A percentile compares a stretch with the other conserved stretches of the same genome.
phyloP scores from a whole-genome alignment of 768 basidiomycete genomes.

The Lepiota brunneoincarnata region DNA sequence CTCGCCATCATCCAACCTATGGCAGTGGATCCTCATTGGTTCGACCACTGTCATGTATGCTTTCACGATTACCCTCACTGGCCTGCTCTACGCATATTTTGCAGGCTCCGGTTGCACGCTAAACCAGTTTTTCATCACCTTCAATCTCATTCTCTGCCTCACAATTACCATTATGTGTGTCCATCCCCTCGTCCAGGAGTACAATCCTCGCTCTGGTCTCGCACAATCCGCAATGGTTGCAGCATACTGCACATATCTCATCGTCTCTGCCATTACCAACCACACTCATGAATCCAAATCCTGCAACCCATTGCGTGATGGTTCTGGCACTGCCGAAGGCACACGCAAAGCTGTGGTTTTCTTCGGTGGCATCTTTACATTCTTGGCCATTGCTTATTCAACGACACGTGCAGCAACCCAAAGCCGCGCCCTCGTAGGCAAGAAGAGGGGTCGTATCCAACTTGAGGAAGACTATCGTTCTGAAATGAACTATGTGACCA shows the following conservation, averaged over 20 bases:
- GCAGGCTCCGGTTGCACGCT: slow-evolving; percentile 81
- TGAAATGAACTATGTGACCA: slow-evolving; percentile 74
- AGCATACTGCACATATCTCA: slow-evolving; percentile 94
- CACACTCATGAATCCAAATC: slow-evolving; percentile 68
- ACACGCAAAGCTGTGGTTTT: slow-evolving; percentile 86
- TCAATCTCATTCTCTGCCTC: slow-evolving; percentile 83
- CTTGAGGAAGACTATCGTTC: slow-evolving; percentile 61
- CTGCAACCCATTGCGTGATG: slow-evolving; percentile 88
- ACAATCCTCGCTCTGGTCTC: slow-evolving; percentile 91
- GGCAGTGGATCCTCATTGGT: slow-evolving; percentile 95
- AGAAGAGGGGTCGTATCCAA: slow-evolving; percentile 61
- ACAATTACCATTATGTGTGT: slow-evolving; percentile 81
- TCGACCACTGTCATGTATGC: slow-evolving; percentile 90
- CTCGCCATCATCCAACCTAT: slow-evolving; percentile 68
- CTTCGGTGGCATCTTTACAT: slow-evolving; percentile 92
- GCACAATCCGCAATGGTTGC: slow-evolving; percentile 98
- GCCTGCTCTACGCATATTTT: slow-evolving; percentile 90
- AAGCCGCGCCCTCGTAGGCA: slow-evolving; percentile 85
- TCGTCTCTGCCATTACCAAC: slow-evolving; percentile 91
- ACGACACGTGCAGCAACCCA: slow-evolving; percentile 96
- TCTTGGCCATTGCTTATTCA: slow-evolving; percentile 97
- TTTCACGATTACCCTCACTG: slow-evolving; percentile 81
- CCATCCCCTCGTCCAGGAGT: slow-evolving; percentile 83
- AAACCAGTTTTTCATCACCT: slow-evolving; percentile 96
- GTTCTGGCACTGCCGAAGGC: slow-evolving; percentile 31